Evolutionary conservation across 192 early-diverging fungal species (phyloP).

Genomic region (Pilobolus umbonatus): DNA sequence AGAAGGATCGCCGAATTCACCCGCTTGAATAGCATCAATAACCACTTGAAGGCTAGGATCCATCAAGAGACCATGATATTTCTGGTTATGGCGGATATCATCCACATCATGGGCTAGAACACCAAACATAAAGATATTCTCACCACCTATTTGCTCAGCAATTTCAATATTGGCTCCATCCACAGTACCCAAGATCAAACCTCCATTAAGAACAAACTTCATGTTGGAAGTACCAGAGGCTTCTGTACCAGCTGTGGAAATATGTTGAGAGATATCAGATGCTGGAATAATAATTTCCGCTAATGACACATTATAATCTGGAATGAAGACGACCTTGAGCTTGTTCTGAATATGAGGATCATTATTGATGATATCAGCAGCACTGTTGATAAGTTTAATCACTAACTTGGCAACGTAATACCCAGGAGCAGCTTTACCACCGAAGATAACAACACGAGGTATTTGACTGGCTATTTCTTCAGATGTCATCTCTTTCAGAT

Average conservation of each 20-base stretch:
- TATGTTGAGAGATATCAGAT: constrained; percentile 98
- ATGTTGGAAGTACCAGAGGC: constrained; percentile 99
- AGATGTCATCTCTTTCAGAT: constrained; percentile 75
- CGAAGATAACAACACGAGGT: constrained; percentile 89
- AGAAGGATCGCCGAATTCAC: constrained; percentile 67
- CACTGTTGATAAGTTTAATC: constrained; percentile 98
- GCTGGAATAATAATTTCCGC: constrained; percentile 96
- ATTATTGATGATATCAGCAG: constrained; percentile 83
- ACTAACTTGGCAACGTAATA: constrained; percentile 98
- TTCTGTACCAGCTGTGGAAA: constrained; percentile 98
- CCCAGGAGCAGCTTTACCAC: constrained; percentile 95
- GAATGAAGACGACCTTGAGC: constrained; percentile 94
- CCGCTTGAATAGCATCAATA: constrained; percentile 72
- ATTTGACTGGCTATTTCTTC: constrained; percentile 62
- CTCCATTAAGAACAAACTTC: constrained; percentile 99
- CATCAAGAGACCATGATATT: constrained; percentile 71
- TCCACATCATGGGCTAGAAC: constrained; percentile 86
- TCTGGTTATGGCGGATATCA: constrained; percentile 88
- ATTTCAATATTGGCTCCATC: constrained; percentile 99
- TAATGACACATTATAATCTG: constrained; percentile 97
- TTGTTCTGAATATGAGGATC: constrained; percentile 79
- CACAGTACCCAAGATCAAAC: constrained; percentile 94
- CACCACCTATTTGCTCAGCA: constrained; percentile 91
- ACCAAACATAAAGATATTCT: constrained; percentile 98
- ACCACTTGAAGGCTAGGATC: constrained; percentile 79